Conservation (phyloP, 2,329 filamentous ascomycete species). For the Conoideocrella luteorostrata region DNA sequence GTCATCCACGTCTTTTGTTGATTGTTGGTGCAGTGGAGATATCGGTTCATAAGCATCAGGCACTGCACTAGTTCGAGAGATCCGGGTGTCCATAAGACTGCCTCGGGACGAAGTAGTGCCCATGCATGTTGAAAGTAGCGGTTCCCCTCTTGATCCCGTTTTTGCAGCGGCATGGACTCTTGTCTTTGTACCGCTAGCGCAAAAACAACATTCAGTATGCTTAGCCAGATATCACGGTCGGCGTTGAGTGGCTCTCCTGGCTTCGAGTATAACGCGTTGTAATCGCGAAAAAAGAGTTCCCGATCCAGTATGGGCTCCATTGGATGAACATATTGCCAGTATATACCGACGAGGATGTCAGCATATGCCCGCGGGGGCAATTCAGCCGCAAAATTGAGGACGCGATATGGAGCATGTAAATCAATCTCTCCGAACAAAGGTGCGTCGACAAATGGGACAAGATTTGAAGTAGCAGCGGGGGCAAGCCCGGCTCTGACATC, state of each 20-base stretch:
- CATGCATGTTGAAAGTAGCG: conserved; percentile 2
- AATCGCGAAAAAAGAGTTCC: background rate
- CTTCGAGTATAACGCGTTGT: background rate
- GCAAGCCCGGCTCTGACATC: background rate
- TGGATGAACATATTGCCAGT: background rate
- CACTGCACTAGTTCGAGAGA: conserved; percentile 1
- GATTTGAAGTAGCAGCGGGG: background rate
- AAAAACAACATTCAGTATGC: conserved; percentile 1
- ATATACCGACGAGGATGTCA: background rate
- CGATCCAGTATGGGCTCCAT: background rate
- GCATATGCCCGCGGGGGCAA: background rate
- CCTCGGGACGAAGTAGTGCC: background rate
- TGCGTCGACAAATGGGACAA: conserved; percentile 1
- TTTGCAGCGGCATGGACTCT: background rate
- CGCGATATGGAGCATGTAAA: background rate
- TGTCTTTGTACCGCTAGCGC: conserved; percentile 1
- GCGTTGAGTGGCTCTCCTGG: background rate
- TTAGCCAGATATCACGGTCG: background rate
- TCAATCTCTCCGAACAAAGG: conserved; percentile 1
- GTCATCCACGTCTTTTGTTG: conserved; percentile 3
- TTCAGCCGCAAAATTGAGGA: background rate
- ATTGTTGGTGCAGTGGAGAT: background rate
- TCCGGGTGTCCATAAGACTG: background rate
- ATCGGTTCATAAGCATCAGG: conserved; percentile 1
- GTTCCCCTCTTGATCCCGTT: background rate